These are phyloP conservation scores for Chaetomium strumarium DNA, from an alignment of 2,329 filamentous ascomycete species.

Conservation along the genomic window DNA sequence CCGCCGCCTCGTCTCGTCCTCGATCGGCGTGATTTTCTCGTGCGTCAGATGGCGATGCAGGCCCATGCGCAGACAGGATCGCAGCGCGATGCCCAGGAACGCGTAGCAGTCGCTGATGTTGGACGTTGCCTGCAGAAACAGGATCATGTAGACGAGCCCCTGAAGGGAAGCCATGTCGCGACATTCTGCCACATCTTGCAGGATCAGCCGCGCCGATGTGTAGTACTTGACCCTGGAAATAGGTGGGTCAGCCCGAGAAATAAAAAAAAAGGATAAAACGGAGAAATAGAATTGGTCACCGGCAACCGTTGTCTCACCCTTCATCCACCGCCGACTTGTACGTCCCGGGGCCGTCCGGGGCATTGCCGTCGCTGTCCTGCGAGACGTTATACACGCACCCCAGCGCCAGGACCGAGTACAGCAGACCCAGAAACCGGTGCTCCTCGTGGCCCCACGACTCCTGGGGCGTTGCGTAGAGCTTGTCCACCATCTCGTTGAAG, in stretches of 20 bases:
- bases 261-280: too few relatives aligned
- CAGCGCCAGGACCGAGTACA: constrained; percentile 65
- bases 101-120: constrained; percentile 76
- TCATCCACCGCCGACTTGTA: constrained; percentile 50
- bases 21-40: constrained; percentile 55
- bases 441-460: constrained; percentile 60
- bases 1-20: constrained; percentile 57
- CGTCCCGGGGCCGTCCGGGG: constrained; percentile 39
- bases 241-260: constrained; percentile 2
- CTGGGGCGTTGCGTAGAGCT: constrained; percentile 64
- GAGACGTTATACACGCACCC: constrained; percentile 65
- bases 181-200: constrained; percentile 62
- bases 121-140: constrained; percentile 74
- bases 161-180: constrained; percentile 70
- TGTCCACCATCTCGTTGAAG: constrained; percentile 72
- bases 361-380: constrained; percentile 44
- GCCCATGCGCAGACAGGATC: constrained; percentile 70
- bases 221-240: constrained; percentile 65
- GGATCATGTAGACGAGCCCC: constrained; percentile 70
- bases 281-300: too few relatives aligned
- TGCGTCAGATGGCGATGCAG: constrained; percentile 68
- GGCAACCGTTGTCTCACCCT: constrained; percentile 41
- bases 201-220: constrained; percentile 57
- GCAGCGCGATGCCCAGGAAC: constrained; percentile 70
- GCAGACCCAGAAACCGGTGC: constrained; percentile 60